These are phyloP conservation scores for Moesziomyces antarcticus DNA, from an alignment of 1,284 basidiomycete genomes.

Conservation along the genomic window DNA sequence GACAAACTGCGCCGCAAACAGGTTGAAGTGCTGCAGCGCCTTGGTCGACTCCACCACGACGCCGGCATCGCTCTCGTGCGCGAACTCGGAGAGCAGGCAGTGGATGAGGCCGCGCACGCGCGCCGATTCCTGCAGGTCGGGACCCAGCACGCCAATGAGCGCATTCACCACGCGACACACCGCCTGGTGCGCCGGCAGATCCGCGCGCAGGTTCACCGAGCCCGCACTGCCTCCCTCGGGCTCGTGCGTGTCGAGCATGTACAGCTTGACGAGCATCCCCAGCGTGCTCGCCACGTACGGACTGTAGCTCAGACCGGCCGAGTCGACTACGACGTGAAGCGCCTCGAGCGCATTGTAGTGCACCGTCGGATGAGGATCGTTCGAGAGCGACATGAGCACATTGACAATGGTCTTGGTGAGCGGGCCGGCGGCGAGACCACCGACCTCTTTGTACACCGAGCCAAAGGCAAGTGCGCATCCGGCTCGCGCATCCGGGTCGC, in stretches of 20 bases:
- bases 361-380: slow-evolving; percentile 95
- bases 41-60: slow-evolving; percentile 93
- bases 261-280: slow-evolving; percentile 89
- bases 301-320: slow-evolving; percentile 90
- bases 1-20: slow-evolving; percentile 85
- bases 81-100: slow-evolving; percentile 86
- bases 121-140: slow-evolving; percentile 87
- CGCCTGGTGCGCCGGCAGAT: slow-evolving; percentile 89
- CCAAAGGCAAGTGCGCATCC: slow-evolving; percentile 94
- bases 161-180: slow-evolving; percentile 92
- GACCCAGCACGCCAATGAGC: slow-evolving; percentile 91
- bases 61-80: slow-evolving; percentile 82
- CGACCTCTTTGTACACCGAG: slow-evolving; percentile 91
- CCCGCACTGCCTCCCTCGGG: slow-evolving; percentile 85
- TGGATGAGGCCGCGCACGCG: slow-evolving; percentile 84
- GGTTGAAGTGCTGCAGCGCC: slow-evolving; percentile 93
- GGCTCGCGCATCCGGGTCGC: slow-evolving; percentile 89
- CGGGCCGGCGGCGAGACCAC: slow-evolving; percentile 90
- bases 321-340: slow-evolving; percentile 85
- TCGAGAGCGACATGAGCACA: slow-evolving; percentile 92
- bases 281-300: slow-evolving; percentile 89
- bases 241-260: slow-evolving; percentile 91
- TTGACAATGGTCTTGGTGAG: slow-evolving; percentile 96
- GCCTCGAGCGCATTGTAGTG: slow-evolving; percentile 92
- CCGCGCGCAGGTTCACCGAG: slow-evolving; percentile 85